A percentile compares a stretch with the other conserved stretches of the same genome.
These are phyloP conservation scores for Drechmeria coniospora DNA, from an alignment of 2,329 filamentous ascomycete species.

Conservation along the genomic window DNA sequence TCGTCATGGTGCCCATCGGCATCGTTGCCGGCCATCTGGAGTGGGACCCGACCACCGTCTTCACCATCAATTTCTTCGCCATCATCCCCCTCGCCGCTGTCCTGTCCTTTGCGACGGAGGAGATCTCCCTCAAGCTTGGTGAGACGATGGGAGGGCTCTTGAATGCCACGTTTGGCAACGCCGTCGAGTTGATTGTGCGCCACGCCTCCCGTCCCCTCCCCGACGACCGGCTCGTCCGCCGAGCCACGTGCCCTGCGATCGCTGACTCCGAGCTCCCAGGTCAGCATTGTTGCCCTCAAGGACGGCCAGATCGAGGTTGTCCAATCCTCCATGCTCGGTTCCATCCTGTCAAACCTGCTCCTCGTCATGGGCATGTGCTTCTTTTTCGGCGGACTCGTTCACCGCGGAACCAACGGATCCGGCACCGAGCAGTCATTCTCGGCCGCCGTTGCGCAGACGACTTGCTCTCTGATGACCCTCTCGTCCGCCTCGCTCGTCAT, in stretches of 20 bases:
- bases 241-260: too few relatives aligned
- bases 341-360: slow-evolving; percentile 85
- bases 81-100: slow-evolving; percentile 63
- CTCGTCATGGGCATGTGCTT: slow-evolving; percentile 75
- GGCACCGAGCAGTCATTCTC: slow-evolving; percentile 59
- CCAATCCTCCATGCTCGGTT: slow-evolving; percentile 95
- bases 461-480: slow-evolving; percentile 57
- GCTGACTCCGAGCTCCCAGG: too few relatives aligned
- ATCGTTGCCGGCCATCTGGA: slow-evolving; percentile 47
- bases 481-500: slow-evolving; percentile 67
- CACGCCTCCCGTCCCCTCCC: too few relatives aligned
- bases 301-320: slow-evolving; percentile 86
- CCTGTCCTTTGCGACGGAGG: slow-evolving; percentile 63
- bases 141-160: slow-evolving; percentile 59
- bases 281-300: slow-evolving; percentile 78
- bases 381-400: slow-evolving; percentile 55
- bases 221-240: too few relatives aligned
- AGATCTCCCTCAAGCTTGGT: slow-evolving; percentile 56
- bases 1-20: slow-evolving; percentile 60
- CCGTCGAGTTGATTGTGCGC: slow-evolving; percentile 61
- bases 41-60: slow-evolving; percentile 53
- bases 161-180: slow-evolving; percentile 68
- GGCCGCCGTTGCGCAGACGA: slow-evolving; percentile 63
- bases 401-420: slow-evolving; percentile 38
- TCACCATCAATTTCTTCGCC: slow-evolving; percentile 66